These are phyloP conservation scores for Datura wrightii DNA, from an alignment of 257 asterid species.

Conservation along the genomic window DNA sequence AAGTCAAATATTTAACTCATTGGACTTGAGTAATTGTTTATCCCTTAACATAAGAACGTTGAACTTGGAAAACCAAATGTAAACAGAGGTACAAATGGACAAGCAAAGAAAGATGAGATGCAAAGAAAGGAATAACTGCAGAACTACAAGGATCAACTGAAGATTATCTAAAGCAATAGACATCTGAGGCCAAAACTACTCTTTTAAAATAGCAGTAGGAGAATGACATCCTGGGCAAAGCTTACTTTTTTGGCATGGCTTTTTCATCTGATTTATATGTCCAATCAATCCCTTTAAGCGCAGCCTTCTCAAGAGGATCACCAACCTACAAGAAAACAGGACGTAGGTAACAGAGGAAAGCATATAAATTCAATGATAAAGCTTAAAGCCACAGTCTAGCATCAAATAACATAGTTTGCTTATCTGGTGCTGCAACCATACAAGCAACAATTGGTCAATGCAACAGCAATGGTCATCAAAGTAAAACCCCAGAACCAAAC, in stretches of 20 bases:
- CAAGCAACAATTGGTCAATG: background rate
- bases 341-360: constrained; percentile 22
- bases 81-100: constrained; percentile 6
- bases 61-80: background rate
- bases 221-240: constrained; percentile 27
- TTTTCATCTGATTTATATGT: constrained; percentile 94
- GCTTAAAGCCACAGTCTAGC: constrained; percentile 14
- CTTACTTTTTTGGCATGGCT: constrained; percentile 92
- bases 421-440: background rate
- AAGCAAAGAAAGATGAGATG: constrained; percentile 5
- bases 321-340: constrained; percentile 75
- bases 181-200: background rate
- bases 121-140: background rate
- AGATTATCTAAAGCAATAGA: background rate
- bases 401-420: background rate
- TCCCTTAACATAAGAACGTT: background rate
- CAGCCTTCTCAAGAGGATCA: constrained; percentile 99
- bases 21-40: background rate
- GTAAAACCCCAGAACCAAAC: constrained; percentile 16
- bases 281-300: constrained; percentile 97
- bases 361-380: constrained; percentile 17
- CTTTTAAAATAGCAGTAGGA: background rate
- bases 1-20: background rate
- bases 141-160: background rate
- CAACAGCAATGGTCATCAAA: background rate